Evolutionary conservation across 2,329 filamentous ascomycete species (phyloP).

Genomic region (Bipolaris gigantea): DNA sequence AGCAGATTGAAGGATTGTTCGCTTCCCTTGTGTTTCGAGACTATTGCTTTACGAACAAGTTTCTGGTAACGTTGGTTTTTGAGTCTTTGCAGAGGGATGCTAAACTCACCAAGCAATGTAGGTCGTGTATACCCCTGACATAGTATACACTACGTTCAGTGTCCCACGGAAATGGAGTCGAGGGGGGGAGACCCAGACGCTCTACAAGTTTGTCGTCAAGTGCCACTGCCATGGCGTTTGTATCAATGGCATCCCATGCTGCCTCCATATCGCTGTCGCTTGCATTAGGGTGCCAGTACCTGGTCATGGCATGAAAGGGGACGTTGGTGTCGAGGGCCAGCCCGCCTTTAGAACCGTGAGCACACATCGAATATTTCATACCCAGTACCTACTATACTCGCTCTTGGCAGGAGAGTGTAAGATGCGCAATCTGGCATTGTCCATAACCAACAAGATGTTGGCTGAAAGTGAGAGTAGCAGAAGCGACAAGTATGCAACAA

Average conservation of each 20-base stretch:
- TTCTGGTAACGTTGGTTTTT: constrained; percentile 24
- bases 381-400: constrained; percentile 27
- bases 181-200: constrained; percentile 27
- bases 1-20: constrained; percentile 27
- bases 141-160: constrained; percentile 42
- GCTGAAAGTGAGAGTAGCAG: constrained; percentile 34
- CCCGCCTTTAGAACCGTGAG: constrained; percentile 23
- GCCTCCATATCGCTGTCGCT: constrained; percentile 30
- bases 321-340: constrained; percentile 32
- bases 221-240: constrained; percentile 37
- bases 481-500: constrained; percentile 32
- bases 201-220: constrained; percentile 34
- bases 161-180: constrained; percentile 41
- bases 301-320: constrained; percentile 30
- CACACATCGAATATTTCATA: background rate
- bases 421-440: constrained; percentile 27
- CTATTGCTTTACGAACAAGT: constrained; percentile 40
- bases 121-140: constrained; percentile 40
- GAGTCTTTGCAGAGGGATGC: background rate
- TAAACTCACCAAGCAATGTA: constrained; percentile 37
- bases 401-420: constrained; percentile 22
- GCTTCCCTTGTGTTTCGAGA: constrained; percentile 30
- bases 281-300: constrained; percentile 38
- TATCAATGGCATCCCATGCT: constrained; percentile 42
- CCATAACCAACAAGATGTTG: constrained; percentile 36